Base-by-base conservation (phyloP, 257 asterid genomes). In the Salvia hispanica region DNA sequence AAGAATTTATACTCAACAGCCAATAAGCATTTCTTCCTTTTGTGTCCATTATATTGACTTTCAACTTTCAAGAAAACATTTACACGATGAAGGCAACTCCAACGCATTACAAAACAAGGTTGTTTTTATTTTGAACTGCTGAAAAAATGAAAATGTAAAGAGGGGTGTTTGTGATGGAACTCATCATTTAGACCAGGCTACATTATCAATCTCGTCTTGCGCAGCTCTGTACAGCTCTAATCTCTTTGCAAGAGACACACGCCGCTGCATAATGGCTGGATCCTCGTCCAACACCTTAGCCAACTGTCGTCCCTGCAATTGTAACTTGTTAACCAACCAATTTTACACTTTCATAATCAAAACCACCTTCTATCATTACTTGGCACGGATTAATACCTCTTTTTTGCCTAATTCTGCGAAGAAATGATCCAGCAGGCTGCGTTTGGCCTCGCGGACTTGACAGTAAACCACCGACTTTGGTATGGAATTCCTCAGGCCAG, bases 381-480 rank as follows among this genome's bases (percentile, higher is more conserved):
- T 7, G 45, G 2, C 3, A 28, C 55, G 50, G 70, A 33, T 71
- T 40, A 21, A 50, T 68, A 87, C 96, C 95, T 89, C 96, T 64
- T 79, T 84, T 66, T 79, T 85, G 47, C 96, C 96, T 50, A 89
- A 66, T 6, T 86, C 95, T 2, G 86, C 43, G 42, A 80, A 89
- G 84, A 86, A 89, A 71, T 84, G 80, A 72, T 86, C 95, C 0
- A 89, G 88, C 62, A 89, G 74, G 75, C 92, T 81, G 69, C 91
- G 92, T 46, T 89, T 89, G 34, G 96, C 85, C 81, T 89, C 92
- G 1, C 95, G 89, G 60, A 89, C 96, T 86, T 89, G 96, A 70
- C 95, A 83, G 65, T 84, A 80, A 42, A 89, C 95, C 1, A 86
- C 66, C 4, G 95, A 84, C 79, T 89, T 88, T 1, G 96, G 96